phyloP scores from a whole-genome alignment of 2,329 filamentous ascomycete species.

The Sporothrix luriei region DNA sequence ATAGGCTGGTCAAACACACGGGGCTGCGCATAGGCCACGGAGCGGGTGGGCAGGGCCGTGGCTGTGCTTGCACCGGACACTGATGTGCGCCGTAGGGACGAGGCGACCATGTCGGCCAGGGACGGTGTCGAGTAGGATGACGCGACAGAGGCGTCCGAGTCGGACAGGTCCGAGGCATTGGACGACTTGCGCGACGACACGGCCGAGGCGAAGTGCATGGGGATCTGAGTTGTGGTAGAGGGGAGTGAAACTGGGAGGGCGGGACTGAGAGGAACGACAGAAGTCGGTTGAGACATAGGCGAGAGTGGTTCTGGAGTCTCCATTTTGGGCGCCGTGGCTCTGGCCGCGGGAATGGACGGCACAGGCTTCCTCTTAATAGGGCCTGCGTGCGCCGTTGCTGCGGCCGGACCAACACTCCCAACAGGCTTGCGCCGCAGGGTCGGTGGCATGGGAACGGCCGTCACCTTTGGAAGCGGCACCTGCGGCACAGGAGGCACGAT shows the following conservation, averaged over 20 bases:
- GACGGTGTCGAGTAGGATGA: not conserved
- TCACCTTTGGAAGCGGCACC: not conserved
- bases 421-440: not conserved
- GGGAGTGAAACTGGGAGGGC: not conserved
- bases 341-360: not conserved
- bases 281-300: not conserved
- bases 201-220: not conserved
- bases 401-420: not conserved
- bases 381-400: not conserved
- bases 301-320: not conserved
- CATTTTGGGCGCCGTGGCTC: not conserved
- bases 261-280: not conserved
- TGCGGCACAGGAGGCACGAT: slow-evolving; percentile 27
- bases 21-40: slow-evolving; percentile 13
- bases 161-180: slow-evolving; percentile 15
- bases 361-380: slow-evolving; percentile 29
- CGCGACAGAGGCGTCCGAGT: not conserved
- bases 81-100: not conserved
- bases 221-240: not conserved
- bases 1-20: slow-evolving; percentile 21
- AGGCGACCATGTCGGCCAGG: slow-evolving; percentile 23
- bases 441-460: not conserved
- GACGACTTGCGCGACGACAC: slow-evolving; percentile 21
- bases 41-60: not conserved
- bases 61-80: not conserved